Base-by-base conservation (phyloP, 768 basidiomycete genomes). In the Holtermannia corniformis region DNA sequence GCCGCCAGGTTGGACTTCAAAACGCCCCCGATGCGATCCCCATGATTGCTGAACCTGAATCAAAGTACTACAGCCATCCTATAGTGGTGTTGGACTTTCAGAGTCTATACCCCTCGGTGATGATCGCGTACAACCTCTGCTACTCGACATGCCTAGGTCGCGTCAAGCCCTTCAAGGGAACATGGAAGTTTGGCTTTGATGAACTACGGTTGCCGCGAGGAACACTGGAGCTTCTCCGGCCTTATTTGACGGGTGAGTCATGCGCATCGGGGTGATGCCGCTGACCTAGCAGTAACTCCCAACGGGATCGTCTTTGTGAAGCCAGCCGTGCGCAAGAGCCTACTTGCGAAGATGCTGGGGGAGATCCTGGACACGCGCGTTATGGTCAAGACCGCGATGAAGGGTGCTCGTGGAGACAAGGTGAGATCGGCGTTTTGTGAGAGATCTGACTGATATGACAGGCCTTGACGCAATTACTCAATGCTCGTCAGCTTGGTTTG, bases 371-470 rank as follows among this genome's bases (percentile, higher is more conserved):
- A 96, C 49, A 96, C 93, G 16, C 79, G 95, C 50, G 87, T 96
- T 3, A 97, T 99, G 95, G 86, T 99, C 22, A 99, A 96, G 68
- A 85, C 89, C 58, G 89, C 87, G 2, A 91, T 95, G 91, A 96
- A 96, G 70, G 75, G 78, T 21, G 79, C 79, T 5, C 81, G 80
- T 46, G 74, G 76, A 41, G 84, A 95, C 68, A 89, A 87, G 75
- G 91, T 86, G 47, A 49, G 65, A 37, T 26, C 24, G 43, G 46
- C 55, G 32, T 22, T 27, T 5, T 16, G 45, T 45, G n/a, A 41
- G n/a, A 42, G n/a, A 21, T 28, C 19, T 43, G n/a, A 49, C 7
- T 12, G n/a, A n/a, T n/a, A n/a, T n/a, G 4, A 4, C 61, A 95
- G 90, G 81, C 81, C 1, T 75, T 96, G 37, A 77, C 75, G 23